Conservation (phyloP, 768 basidiomycete species). For the Cystobasidium ongulense region DNA sequence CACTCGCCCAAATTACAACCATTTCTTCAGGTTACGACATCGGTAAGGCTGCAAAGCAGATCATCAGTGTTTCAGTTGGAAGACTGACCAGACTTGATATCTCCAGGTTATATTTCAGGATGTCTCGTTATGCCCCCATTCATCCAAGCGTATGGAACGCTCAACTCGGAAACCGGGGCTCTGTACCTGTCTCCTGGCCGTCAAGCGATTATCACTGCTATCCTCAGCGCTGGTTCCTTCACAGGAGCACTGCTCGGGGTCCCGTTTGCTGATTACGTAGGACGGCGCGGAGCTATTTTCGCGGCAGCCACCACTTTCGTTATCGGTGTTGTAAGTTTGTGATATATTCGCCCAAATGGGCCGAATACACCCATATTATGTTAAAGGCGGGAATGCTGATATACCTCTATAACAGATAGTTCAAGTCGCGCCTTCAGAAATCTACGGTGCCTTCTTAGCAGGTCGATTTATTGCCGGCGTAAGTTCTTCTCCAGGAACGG, state of each 20-base stretch:
- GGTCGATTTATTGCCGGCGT: slow-evolving; percentile 31
- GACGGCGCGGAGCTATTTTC: slow-evolving; percentile 27
- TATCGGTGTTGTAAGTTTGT: slow-evolving; percentile 12
- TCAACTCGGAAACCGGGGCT: not conserved
- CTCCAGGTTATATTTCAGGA: slow-evolving; percentile 15
- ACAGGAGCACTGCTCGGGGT: slow-evolving; percentile 28
- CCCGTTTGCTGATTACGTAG: slow-evolving; percentile 23
- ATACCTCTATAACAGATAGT: slow-evolving; percentile 13
- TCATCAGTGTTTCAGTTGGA: slow-evolving; percentile 4
- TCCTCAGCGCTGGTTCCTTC: slow-evolving; percentile 27
- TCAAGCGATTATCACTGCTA: slow-evolving; percentile 30
- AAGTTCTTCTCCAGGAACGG: not conserved
- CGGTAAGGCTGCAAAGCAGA: not conserved
- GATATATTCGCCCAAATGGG: too few species aligned
- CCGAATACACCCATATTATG: not conserved
- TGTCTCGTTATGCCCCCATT: slow-evolving; percentile 33
- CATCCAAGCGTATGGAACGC: not conserved
- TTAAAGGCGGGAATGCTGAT: not conserved
- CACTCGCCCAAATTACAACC: too few species aligned
- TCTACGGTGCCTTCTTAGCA: slow-evolving; percentile 29
- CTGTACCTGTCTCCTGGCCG: slow-evolving; percentile 15
- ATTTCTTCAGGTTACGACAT: slow-evolving; percentile 27
- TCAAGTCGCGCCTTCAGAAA: slow-evolving; percentile 24
- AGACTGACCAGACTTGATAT: not conserved
- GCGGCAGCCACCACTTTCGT: slow-evolving; percentile 4